phyloP scores from a whole-genome alignment of 83 land plant species.

The Isoetes engelmannii region DNA sequence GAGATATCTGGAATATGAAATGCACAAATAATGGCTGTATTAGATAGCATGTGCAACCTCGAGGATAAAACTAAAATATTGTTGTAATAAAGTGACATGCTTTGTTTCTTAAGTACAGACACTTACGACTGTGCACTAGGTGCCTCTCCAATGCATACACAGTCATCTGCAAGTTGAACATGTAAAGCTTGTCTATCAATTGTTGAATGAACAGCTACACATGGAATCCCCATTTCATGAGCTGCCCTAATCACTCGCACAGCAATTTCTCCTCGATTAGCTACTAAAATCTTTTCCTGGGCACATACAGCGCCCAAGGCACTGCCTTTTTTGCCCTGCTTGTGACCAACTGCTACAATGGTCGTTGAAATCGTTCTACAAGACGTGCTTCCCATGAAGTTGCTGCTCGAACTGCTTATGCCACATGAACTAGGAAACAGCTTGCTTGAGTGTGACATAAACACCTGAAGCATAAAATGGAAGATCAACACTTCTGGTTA shows the following conservation, averaged over 20 bases:
- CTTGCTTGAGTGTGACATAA: no score
- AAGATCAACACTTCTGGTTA: no score
- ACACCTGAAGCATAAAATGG: no score
- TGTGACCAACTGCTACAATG: no score
- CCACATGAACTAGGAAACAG: no score
- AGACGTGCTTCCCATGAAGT: no score
- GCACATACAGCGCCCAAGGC: conserved; percentile 46
- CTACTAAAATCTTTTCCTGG: conserved; percentile 69
- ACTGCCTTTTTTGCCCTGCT: conserved; percentile 20
- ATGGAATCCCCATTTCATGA: conserved; percentile 90
- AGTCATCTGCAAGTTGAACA: conserved; percentile 84
- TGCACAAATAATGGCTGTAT: not conserved
- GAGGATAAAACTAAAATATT: conserved; percentile 1
- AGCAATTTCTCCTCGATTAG: conserved; percentile 92
- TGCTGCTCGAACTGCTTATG: no score
- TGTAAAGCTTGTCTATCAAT: conserved; percentile 81
- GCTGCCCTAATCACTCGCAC: conserved; percentile 88
- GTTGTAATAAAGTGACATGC: conserved; percentile 2
- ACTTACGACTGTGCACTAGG: conserved; percentile 90
- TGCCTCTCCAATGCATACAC: conserved; percentile 95
- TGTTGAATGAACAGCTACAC: conserved; percentile 89
- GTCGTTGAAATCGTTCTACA: no score
- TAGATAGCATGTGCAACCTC: not conserved
- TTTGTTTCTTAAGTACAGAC: not conserved
- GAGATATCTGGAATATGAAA: conserved; percentile 47